Evolutionary conservation across 192 early-diverging fungal species (phyloP).

Genomic region (Geranomyces michiganensis): DNA sequence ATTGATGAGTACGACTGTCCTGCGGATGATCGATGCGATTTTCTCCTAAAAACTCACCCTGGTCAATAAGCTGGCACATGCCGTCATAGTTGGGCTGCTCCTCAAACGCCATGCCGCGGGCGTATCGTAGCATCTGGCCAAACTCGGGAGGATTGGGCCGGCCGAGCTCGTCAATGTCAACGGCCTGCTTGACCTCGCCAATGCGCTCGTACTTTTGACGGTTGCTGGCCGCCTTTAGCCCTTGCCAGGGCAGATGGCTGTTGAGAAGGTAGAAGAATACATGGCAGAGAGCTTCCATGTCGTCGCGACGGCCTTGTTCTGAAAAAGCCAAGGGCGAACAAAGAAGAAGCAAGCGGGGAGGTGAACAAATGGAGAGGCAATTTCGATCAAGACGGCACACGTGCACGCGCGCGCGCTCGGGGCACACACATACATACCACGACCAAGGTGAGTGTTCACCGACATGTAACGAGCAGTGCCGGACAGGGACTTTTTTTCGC

Average conservation of each 20-base stretch:
- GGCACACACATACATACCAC: conserved; percentile 56
- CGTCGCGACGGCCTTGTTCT: conserved; percentile 98
- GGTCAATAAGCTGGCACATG: conserved; percentile 81
- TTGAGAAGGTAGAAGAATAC: conserved; percentile 99
- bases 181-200: conserved; percentile 96
- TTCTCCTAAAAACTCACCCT: conserved; percentile 55
- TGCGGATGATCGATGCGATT: too few species aligned
- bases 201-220: conserved; percentile 99
- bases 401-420: too few species aligned
- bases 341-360: too few species aligned
- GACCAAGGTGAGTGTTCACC: conserved; percentile 96
- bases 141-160: conserved; percentile 90
- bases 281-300: conserved; percentile 95
- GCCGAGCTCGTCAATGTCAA: conserved; percentile 85
- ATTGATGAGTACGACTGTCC: not conserved
- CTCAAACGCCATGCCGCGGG: conserved; percentile 90
- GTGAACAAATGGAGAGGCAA: too few species aligned
- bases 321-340: conserved; percentile 4
- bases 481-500: conserved; percentile 91
- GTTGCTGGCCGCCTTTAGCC: conserved; percentile 95
- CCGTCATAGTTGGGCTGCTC: conserved; percentile 98
- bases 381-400: too few species aligned
- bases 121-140: conserved; percentile 85
- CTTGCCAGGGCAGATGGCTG: conserved; percentile 95
- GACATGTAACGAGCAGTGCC: conserved; percentile 99